phyloP scores from a whole-genome alignment of 805 yeast species.

The Crinitomyces ghanaensis region DNA sequence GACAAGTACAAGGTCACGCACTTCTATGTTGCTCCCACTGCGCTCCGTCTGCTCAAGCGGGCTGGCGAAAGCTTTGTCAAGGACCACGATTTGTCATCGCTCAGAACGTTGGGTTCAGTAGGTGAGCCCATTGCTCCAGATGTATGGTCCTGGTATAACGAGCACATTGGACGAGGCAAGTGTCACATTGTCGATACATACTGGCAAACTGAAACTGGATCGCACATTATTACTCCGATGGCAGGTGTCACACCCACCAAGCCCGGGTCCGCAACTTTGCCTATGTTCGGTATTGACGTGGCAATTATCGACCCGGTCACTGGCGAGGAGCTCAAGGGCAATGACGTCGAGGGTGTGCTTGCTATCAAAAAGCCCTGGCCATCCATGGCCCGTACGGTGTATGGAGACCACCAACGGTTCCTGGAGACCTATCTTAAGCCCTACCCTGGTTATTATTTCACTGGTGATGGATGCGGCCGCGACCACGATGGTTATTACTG shows the following conservation, averaged over 20 bases:
- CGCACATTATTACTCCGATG: constrained; percentile 86
- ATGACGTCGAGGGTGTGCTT: constrained; percentile 92
- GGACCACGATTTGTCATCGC: constrained; percentile 70
- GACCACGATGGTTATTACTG: constrained; percentile 94
- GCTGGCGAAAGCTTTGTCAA: constrained; percentile 82
- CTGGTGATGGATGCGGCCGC: constrained; percentile 98
- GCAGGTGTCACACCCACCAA: constrained; percentile 93
- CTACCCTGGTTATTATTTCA: constrained; percentile 86
- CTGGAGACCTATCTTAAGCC: constrained; percentile 88
- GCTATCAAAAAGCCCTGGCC: constrained; percentile 93
- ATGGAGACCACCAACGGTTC: constrained; percentile 75
- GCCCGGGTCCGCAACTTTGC: constrained; percentile 95
- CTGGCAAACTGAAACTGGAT: constrained; percentile 99
- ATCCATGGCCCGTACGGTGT: constrained; percentile 95
- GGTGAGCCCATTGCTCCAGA: constrained; percentile 99
- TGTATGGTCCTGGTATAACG: constrained; percentile 97
- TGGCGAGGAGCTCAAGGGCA: constrained; percentile 73
- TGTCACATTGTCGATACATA: constrained; percentile 92
- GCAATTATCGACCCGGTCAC: constrained; percentile 86
- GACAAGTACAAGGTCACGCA: constrained; percentile 87
- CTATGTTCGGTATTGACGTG: constrained; percentile 91
- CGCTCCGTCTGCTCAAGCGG: constrained; percentile 77
- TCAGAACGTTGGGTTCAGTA: constrained; percentile 90
- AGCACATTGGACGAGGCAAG: constrained; percentile 77
- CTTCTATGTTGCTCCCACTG: constrained; percentile 98